These are phyloP conservation scores for Oehlia diaphana DNA, from an alignment of 192 early-diverging fungal species.

Conservation along the genomic window DNA sequence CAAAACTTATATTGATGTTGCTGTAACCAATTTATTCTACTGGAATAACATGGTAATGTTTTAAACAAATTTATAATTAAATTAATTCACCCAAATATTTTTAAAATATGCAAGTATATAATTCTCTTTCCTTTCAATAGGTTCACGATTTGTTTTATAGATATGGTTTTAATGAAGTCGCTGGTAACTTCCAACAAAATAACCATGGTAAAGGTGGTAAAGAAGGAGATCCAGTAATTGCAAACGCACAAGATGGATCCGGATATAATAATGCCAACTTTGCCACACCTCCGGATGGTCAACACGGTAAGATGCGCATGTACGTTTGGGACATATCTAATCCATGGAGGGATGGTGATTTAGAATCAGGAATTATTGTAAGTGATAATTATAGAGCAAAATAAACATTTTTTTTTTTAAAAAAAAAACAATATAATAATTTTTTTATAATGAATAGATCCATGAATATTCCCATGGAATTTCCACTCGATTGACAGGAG, in stretches of 20 bases:
- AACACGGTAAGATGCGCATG: conserved; percentile 92
- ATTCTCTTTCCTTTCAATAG: conserved; percentile 23
- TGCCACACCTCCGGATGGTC: conserved; percentile 93
- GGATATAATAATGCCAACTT: conserved; percentile 96
- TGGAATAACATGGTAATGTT: conserved; percentile 72
- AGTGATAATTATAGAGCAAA: conserved; percentile 2
- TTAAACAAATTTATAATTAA: not conserved
- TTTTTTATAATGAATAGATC: conserved; percentile 40
- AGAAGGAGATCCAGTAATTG: conserved; percentile 84
- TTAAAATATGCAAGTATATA: not conserved
- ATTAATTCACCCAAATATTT: too few species aligned
- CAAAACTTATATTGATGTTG: conserved; percentile 69
- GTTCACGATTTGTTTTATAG: conserved; percentile 88
- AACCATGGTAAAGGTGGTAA: conserved; percentile 81
- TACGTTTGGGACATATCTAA: conserved; percentile 82
- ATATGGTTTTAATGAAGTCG: conserved; percentile 88
- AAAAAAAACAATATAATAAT: not conserved
- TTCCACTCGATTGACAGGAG: conserved; percentile 88
- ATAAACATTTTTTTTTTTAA: not conserved
- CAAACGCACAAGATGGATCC: conserved; percentile 89
- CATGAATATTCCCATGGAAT: conserved; percentile 97
- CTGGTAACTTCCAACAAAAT: conserved; percentile 94
- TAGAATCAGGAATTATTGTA: conserved; percentile 86
- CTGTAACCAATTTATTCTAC: conserved; percentile 89
- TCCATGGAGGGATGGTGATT: conserved; percentile 80